Evolutionary conservation across 1,284 basidiomycete genomes (phyloP).

Genomic region (Laetiporus sulphureus): DNA sequence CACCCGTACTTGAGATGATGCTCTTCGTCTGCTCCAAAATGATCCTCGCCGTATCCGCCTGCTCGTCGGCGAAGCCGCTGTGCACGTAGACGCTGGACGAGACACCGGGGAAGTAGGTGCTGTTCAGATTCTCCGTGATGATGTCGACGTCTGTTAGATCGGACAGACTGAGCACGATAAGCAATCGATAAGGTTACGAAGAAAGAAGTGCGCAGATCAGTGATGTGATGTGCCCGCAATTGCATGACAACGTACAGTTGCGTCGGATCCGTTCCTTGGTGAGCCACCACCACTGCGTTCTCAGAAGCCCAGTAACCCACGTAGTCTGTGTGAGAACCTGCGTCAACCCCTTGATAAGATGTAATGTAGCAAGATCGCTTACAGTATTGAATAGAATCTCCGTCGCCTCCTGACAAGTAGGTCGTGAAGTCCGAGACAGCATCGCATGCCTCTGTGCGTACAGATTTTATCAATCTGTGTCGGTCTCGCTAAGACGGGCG

Average conservation of each 20-base stretch:
- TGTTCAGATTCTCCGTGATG: constrained; percentile 25
- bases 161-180: constrained; percentile 30
- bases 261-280: constrained; percentile 46
- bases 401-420: constrained; percentile 40
- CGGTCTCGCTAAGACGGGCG: too few relatives aligned
- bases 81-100: constrained; percentile 35
- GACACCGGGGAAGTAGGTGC: constrained; percentile 42
- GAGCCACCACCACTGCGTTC: constrained; percentile 42
- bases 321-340: too few relatives aligned
- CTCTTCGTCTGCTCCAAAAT: constrained; percentile 34
- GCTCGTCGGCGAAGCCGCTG: constrained; percentile 41
- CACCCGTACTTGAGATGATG: constrained; percentile 27
- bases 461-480: too few relatives aligned
- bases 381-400: constrained; percentile 39
- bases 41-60: constrained; percentile 32
- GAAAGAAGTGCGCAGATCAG: background rate
- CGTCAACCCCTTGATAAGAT: too few relatives aligned
- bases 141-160: constrained; percentile 43
- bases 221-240: background rate
- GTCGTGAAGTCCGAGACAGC: constrained; percentile 38
- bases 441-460: constrained; percentile 28
- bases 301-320: constrained; percentile 40
- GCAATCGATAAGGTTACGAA: too few relatives aligned
- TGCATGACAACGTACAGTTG: constrained; percentile 27
- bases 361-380: too few relatives aligned